A percentile compares a stretch with the other conserved stretches of the same genome.
Evolutionary conservation across 2,329 filamentous ascomycete species (phyloP).

Genomic region (Xenoacremonium recifei): DNA sequence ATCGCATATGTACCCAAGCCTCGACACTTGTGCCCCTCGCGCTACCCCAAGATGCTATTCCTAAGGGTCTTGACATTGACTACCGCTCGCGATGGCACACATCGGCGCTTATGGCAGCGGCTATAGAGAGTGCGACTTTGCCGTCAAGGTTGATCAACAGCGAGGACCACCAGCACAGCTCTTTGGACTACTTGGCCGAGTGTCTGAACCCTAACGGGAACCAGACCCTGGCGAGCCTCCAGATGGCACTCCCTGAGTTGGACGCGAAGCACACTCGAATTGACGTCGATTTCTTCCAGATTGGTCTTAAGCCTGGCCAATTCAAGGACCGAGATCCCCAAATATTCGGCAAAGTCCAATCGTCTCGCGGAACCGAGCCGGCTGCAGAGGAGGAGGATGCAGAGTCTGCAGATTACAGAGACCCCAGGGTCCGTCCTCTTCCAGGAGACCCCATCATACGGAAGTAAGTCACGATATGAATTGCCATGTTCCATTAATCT

Average conservation of each 20-base stretch:
- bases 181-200: constrained; percentile 62
- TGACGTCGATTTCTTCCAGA: constrained; percentile 31
- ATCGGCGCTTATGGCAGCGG: constrained; percentile 72
- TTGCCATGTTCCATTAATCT: background rate
- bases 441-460: constrained; percentile 27
- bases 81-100: constrained; percentile 72
- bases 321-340: constrained; percentile 14
- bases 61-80: constrained; percentile 60
- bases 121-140: constrained; percentile 75
- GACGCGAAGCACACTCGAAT: constrained; percentile 28
- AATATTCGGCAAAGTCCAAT: constrained; percentile 29
- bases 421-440: constrained; percentile 16
- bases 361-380: constrained; percentile 18
- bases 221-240: constrained; percentile 73
- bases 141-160: constrained; percentile 65
- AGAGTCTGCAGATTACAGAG: background rate
- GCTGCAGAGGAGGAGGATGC: constrained; percentile 7
- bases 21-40: constrained; percentile 77
- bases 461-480: constrained; percentile 20
- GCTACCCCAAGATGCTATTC: constrained; percentile 56
- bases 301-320: constrained; percentile 16
- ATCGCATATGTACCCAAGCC: constrained; percentile 65
- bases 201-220: constrained; percentile 73
- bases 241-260: constrained; percentile 56
- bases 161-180: constrained; percentile 38